Evolutionary conservation across 225 moss, liverwort and hornwort genomes (phyloP), one percentile per base, ranked within the genome.

Genomic region (Marchantia polymorpha): DNA sequence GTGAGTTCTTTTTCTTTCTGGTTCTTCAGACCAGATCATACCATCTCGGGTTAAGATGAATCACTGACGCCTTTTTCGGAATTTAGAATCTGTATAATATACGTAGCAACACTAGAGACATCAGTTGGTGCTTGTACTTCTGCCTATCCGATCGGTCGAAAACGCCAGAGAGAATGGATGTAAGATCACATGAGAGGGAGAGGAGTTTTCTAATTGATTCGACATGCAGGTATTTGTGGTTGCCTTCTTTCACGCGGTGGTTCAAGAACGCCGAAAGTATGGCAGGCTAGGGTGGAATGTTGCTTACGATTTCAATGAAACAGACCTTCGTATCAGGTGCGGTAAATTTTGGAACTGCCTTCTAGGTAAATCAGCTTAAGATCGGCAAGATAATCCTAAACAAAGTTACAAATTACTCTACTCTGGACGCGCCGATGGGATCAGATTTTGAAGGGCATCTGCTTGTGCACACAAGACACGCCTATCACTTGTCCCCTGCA

Each of bases 251-350:
- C 96, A 94, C 83, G 96, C 96, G 0, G 82, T 96, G 17, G 96
- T 96, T 49, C 96, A 96, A 87, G 96, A 96, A 72, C 84, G 94
- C 52, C 86, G 91, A 8, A 96, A 96, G 52, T 96, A 96, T 48
- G 96, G 96, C 63, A 84, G 94, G 72, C 94, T 96, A 64, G 96
- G 96, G 64, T 96, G 96, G 96, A 96, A 96, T 72, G 96, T 96
- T 64, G 74, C 96, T 7, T 96, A 96, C 50, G 96, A 96, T 83
- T 96, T 96, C 70, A 96, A 96, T 79, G 96, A 96, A 65, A 96
- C 96, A 0, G 94, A 96, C 60, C 89, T 94, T 50, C 89, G 91
- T 58, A 96, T 96, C 58, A 96, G 96, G 94, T 92, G 58, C 74
- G 25, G 0, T 63, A 48, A 13, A 20, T 11, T 23, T 12, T 53